Evolutionary conservation across 176 grass and related monocot genomes (phyloP).

Genomic region (Oryza officinalis): DNA sequence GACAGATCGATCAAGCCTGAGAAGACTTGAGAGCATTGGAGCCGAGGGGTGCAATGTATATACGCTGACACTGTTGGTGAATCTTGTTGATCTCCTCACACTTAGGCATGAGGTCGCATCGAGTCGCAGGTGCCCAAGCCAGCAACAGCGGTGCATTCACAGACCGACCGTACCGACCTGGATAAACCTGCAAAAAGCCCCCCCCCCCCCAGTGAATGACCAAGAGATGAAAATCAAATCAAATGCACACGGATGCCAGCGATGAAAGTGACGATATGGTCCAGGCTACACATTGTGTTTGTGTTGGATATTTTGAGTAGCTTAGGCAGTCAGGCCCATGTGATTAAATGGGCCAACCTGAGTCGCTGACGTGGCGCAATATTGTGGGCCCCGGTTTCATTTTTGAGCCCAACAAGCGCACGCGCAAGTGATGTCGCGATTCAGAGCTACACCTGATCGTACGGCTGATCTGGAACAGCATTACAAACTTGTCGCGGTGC

Average conservation of each 20-base stretch:
- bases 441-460: not conserved
- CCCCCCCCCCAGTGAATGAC: constrained; percentile 1
- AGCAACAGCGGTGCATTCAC: not conserved
- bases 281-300: not conserved
- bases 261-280: not conserved
- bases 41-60: no score
- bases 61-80: not conserved
- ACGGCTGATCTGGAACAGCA: not conserved
- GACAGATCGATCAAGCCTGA: not conserved
- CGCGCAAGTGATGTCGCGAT: not conserved
- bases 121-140: not conserved
- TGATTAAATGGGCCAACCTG: not conserved
- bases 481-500: not conserved
- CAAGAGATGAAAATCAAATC: constrained; percentile 12
- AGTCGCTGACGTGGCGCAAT: not conserved
- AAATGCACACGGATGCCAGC: not conserved
- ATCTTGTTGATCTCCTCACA: not conserved
- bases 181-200: not conserved
- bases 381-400: not conserved
- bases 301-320: not conserved
- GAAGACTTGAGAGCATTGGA: not conserved
- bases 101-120: not conserved
- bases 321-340: not conserved
- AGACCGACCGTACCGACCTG: not conserved
- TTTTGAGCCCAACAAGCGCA: not conserved